A percentile compares a stretch with the other conserved stretches of the same genome.
These are phyloP conservation scores for Solanum aculeatissimum DNA, from an alignment of 305 asterid species.

Conservation along the genomic window DNA sequence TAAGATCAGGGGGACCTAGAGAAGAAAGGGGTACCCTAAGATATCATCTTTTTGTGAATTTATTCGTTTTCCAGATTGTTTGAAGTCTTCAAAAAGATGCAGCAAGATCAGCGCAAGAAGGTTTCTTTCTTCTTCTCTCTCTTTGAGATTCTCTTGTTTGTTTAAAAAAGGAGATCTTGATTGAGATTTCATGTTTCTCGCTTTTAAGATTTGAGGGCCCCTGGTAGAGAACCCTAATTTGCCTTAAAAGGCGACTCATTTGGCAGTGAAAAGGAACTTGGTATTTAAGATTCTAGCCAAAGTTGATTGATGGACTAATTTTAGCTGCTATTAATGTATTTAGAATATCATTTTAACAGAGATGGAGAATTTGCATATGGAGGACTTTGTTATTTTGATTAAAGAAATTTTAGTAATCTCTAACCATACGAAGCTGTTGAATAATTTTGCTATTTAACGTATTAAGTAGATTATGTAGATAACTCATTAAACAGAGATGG, in stretches of 20 bases:
- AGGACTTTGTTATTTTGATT: not conserved
- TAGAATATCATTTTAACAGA: not conserved
- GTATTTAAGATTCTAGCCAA: not conserved
- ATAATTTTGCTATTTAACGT: not conserved
- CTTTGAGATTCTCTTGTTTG: not conserved
- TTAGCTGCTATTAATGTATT: not conserved
- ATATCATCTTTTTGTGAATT: not conserved
- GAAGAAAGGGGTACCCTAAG: not conserved
- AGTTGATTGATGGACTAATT: not conserved
- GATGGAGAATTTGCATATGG: not conserved
- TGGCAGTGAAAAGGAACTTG: not conserved
- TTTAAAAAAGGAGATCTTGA: not conserved
- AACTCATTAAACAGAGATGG: not conserved
- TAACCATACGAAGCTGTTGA: not conserved
- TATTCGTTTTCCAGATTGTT: not conserved
- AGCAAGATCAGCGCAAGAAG: slow-evolving; percentile 40
- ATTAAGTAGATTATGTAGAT: not conserved
- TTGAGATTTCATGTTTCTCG: not conserved
- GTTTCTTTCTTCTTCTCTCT: not conserved
- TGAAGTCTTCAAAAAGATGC: slow-evolving; percentile 11
- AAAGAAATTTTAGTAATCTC: not conserved
- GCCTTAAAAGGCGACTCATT: not conserved
- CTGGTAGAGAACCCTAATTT: not conserved
- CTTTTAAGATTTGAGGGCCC: not conserved
- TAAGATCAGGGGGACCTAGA: not conserved